A percentile compares a stretch with the other conserved stretches of the same genome.
These are phyloP conservation scores for Citrus medica DNA, from an alignment of 345 rosid species.

Conservation along the genomic window DNA sequence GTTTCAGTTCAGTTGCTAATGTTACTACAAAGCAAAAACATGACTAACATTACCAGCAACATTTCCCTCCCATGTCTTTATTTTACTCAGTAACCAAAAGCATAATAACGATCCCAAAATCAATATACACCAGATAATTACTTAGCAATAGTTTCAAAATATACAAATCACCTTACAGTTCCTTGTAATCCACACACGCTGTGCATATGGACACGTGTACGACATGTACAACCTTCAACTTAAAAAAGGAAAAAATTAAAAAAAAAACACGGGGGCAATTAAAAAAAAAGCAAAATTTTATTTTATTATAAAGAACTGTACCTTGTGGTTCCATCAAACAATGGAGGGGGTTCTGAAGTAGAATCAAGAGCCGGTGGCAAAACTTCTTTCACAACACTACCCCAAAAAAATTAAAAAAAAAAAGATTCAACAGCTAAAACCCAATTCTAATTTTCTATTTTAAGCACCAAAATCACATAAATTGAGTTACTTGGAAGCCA, in stretches of 20 bases:
- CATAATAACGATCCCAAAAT: not conserved
- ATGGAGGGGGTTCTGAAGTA: conserved; percentile 56
- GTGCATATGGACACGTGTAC: conserved; percentile 74
- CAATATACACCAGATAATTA: not conserved
- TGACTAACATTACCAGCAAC: not conserved
- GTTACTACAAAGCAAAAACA: not conserved
- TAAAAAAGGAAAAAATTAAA: not conserved
- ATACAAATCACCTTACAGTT: conserved; percentile 57
- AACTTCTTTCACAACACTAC: conserved; percentile 39
- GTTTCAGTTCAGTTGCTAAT: not conserved
- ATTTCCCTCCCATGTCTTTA: not conserved
- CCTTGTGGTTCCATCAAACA: conserved; percentile 87
- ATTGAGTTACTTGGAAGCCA: conserved; percentile 24
- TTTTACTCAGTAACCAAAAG: not conserved
- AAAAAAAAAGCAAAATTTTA: not conserved
- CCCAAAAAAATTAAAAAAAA: not conserved
- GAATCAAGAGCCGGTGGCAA: conserved; percentile 66
- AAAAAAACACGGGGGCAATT: not conserved
- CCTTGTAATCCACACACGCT: conserved; percentile 78
- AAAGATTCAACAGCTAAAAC: not conserved
- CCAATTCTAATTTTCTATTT: not conserved
- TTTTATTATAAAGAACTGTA: not conserved
- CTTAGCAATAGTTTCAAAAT: not conserved
- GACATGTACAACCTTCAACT: conserved; percentile 64
- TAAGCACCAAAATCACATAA: not conserved